These are phyloP conservation scores for Penicillium glabrum DNA, from an alignment of 2,329 filamentous ascomycete genomes.

Conservation along the genomic window DNA sequence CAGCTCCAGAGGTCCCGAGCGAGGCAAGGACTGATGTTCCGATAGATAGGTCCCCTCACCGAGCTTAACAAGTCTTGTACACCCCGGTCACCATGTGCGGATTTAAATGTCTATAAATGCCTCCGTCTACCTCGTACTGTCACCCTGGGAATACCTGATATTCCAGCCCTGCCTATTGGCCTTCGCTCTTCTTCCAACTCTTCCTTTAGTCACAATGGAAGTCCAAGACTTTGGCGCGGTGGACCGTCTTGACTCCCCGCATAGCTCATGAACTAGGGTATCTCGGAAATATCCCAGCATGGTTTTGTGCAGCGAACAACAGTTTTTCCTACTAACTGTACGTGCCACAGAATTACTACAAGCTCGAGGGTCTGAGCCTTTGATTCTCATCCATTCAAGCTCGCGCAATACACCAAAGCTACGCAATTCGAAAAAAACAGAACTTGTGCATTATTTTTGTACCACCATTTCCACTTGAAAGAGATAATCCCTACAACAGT, in stretches of 20 bases:
- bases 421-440: neutral
- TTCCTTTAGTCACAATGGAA: neutral
- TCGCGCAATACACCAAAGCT: neutral
- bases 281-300: neutral
- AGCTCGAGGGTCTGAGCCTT: neutral
- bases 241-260: neutral
- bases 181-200: neutral
- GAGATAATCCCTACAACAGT: neutral
- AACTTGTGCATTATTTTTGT: neutral
- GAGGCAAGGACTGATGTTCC: neutral
- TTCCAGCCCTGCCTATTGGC: neutral
- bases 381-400: neutral
- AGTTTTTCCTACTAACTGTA: neutral
- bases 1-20: neutral
- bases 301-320: neutral
- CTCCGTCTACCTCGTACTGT: neutral
- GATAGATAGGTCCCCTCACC: neutral
- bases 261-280: neutral
- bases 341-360: neutral
- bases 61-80: neutral
- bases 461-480: neutral
- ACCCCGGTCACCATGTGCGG: neutral
- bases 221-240: neutral
- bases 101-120: neutral
- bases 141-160: neutral